Base-by-base conservation (phyloP, 129 eudicot genomes). In the Tagetes erecta region DNA sequence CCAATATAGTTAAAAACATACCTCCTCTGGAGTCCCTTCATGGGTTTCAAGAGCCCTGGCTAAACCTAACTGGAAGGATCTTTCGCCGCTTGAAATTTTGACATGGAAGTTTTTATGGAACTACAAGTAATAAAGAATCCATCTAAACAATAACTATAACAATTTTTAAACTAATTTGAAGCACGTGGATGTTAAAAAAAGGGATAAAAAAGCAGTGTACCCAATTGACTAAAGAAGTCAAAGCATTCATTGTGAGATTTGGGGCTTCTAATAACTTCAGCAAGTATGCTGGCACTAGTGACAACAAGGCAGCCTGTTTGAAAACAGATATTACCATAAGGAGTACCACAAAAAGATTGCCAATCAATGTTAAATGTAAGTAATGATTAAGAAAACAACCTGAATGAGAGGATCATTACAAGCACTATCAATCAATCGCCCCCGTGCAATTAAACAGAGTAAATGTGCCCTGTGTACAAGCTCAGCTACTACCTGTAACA, bases 21-120 rank as follows among this genome's bases (percentile, higher is more conserved):
- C 98, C 97, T 84, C 93, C 76, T 94, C 98, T 33, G 88, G 82
- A 71, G 96, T 86, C 75, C 98, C 98, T 80, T 85, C 91, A 8
- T 78, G 96, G 39, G 80, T 82, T 80, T 82, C 98, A 68, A 94
- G 85, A 67, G 97, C 85, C 7, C 44, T 74, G 47, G 91, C 75
- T 80, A 94, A 74, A 76, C 91, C 83, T 75, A 76, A 90, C 64
- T 45, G 80, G 67, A 87, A 80, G 49, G 91, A 80, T 68, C 62
- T 74, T 37, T 88, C 96, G 80, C 69, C 52, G 72, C 70, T 69
- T 46, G 88, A 70, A 49, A 81, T 82, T 78, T 89, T 82, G 42
- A 85, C 77, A 3, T 65, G 93, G 64, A 94, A 90, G 70, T 85
- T 81, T 64, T 79, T 71, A 75, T 90, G 96, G 50, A 90, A 83